Evolutionary conservation across 768 basidiomycete species (phyloP).

Genomic region (Mycena sanguinolenta): DNA sequence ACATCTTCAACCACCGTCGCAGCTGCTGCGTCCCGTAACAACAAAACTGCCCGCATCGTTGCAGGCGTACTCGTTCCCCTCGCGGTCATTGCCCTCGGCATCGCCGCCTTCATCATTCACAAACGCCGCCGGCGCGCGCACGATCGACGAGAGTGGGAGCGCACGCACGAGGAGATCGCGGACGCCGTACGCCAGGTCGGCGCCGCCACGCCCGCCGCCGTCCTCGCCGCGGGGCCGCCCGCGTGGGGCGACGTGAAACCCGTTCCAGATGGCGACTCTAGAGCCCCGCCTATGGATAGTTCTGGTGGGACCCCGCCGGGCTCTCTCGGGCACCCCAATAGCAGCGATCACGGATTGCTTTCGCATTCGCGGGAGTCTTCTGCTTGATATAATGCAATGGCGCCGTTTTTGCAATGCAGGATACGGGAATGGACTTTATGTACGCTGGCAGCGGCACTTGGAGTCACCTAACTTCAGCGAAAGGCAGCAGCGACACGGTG

Average conservation of each 20-base stretch:
- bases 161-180: slow-evolving; percentile 28
- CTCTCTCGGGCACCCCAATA: not conserved
- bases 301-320: not conserved
- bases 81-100: slow-evolving; percentile 11
- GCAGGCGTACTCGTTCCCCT: slow-evolving; percentile 22
- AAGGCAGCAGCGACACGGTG: slow-evolving; percentile 6
- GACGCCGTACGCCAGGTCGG: not conserved
- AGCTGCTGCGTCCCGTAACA: not conserved
- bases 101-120: slow-evolving; percentile 14
- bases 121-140: slow-evolving; percentile 21
- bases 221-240: no score
- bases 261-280: no score
- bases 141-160: slow-evolving; percentile 29
- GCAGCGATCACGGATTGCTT: not conserved
- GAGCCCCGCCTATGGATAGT: not conserved
- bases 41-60: not conserved
- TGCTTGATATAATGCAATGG: no score
- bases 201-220: not conserved
- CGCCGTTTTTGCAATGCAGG: no score
- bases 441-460: not conserved
- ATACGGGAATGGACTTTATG: no score
- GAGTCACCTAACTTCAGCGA: not conserved
- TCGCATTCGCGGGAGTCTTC: no score
- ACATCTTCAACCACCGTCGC: not conserved
- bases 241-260: no score